These are phyloP conservation scores for Anethum foeniculum DNA, from an alignment of 140 eudicot genomes.

Conservation along the genomic window DNA sequence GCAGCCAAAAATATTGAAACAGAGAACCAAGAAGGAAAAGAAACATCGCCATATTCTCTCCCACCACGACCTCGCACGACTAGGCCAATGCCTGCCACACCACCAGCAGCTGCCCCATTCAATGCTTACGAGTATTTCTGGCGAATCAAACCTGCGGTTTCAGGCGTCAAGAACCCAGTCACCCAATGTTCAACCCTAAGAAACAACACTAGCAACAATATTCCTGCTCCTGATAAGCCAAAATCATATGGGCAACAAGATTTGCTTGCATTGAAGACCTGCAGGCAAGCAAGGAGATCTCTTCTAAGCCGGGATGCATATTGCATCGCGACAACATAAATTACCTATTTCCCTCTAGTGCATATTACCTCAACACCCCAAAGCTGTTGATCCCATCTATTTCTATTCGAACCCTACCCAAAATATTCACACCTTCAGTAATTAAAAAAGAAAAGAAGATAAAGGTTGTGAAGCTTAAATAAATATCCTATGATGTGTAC, in stretches of 20 bases:
- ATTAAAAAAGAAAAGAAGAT: not conserved
- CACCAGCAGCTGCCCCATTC: slow-evolving; percentile 25
- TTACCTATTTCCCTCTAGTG: not conserved
- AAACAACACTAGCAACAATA: not conserved
- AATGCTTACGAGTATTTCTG: slow-evolving; percentile 76
- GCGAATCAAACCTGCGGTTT: slow-evolving; percentile 43
- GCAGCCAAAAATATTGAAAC: slow-evolving; percentile 11
- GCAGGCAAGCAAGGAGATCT: slow-evolving; percentile 62
- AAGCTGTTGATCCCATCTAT: not conserved
- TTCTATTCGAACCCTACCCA: not conserved
- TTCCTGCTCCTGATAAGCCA: not conserved
- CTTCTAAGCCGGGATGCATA: slow-evolving; percentile 62
- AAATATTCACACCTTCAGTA: not conserved
- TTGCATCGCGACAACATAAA: slow-evolving; percentile 77
- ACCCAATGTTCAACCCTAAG: slow-evolving; percentile 20
- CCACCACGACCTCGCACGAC: slow-evolving; percentile 35
- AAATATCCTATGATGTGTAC: slow-evolving; percentile 7
- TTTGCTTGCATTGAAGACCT: slow-evolving; percentile 43
- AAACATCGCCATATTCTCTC: slow-evolving; percentile 27
- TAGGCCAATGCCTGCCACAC: slow-evolving; percentile 34
- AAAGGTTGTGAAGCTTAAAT: slow-evolving; percentile 18
- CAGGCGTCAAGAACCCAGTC: slow-evolving; percentile 31
- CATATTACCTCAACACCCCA: not conserved
- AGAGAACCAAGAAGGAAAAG: not conserved
- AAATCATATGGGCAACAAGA: slow-evolving; percentile 29